A percentile compares a stretch with the other conserved stretches of the same genome.
Evolutionary conservation across 1,139 yeast species (phyloP).

Genomic region (Groenewaldozyma sp.): DNA sequence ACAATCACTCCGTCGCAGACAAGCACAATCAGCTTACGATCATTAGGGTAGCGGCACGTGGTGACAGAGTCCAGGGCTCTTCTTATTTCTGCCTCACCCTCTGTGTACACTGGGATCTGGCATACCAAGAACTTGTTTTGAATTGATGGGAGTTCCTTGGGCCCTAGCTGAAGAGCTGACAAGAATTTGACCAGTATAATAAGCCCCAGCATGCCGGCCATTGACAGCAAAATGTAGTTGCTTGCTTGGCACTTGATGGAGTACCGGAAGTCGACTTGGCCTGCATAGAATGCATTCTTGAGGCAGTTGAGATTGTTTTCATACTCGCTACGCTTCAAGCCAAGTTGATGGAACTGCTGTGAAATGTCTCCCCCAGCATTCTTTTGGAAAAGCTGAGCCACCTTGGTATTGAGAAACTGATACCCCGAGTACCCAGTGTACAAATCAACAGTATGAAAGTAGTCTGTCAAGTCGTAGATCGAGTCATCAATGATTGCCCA

Average conservation of each 20-base stretch:
- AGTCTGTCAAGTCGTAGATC: constrained; percentile 30
- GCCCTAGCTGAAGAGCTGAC: constrained; percentile 30
- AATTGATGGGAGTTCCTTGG: constrained; percentile 24
- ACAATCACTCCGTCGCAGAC: constrained; percentile 33
- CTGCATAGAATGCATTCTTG: constrained; percentile 27
- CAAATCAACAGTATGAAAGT: constrained; percentile 22
- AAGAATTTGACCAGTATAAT: constrained; percentile 28
- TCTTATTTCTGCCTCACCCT: constrained; percentile 30
- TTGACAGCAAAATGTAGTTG: constrained; percentile 29
- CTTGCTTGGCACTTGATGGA: constrained; percentile 29
- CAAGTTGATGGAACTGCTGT: constrained; percentile 14
- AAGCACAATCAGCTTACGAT: constrained; percentile 29
- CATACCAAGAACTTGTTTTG: constrained; percentile 31
- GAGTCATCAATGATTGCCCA: constrained; percentile 26
- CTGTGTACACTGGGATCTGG: constrained; percentile 33
- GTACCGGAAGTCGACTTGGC: constrained; percentile 28
- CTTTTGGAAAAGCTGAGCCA: constrained; percentile 21
- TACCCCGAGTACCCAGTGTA: constrained; percentile 19
- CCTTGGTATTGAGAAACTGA: constrained; percentile 24
- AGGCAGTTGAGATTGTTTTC: constrained; percentile 23
- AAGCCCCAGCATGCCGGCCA: constrained; percentile 27
- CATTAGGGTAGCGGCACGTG: constrained; percentile 29
- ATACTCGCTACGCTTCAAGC: constrained; percentile 14
- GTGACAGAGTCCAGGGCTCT: constrained; percentile 32
- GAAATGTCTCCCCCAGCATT: constrained; percentile 27